Percentiles rank a stretch among this genome's conserved stretches.
Evolutionary conservation across 2,329 filamentous ascomycete species (phyloP).

Genomic region (Fusarium nelsonii): DNA sequence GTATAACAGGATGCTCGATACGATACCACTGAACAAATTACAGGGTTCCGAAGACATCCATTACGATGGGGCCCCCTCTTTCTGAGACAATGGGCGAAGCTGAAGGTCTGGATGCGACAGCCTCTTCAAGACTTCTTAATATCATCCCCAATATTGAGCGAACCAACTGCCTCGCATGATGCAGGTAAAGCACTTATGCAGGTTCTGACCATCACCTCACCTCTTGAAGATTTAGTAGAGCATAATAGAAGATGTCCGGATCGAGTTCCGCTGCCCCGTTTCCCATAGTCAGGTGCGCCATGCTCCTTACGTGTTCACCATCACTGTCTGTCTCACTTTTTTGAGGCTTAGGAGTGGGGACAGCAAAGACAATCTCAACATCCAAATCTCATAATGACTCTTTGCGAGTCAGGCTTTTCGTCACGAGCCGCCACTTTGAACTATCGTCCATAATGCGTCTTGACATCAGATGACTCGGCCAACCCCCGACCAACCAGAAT

Average conservation of each 20-base stretch:
- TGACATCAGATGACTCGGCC: conserved; percentile 31
- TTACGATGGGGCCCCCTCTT: neutral
- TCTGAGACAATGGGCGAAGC: neutral
- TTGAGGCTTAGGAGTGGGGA: conserved; percentile 10
- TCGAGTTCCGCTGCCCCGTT: conserved; percentile 21
- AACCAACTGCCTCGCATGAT: neutral
- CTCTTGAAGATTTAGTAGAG: conserved; percentile 12
- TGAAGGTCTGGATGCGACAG: neutral
- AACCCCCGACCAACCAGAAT: conserved; percentile 11
- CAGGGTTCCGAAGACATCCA: neutral
- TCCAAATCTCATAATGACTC: conserved; percentile 10
- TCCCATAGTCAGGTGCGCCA: conserved; percentile 11
- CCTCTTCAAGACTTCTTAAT: conserved; percentile 1
- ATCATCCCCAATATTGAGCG: neutral
- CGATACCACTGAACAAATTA: neutral
- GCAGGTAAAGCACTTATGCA: neutral
- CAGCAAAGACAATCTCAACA: conserved; percentile 6
- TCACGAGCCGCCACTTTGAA: conserved; percentile 34
- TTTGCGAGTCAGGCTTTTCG: conserved; percentile 27
- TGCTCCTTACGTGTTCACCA: conserved; percentile 16
- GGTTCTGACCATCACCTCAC: neutral
- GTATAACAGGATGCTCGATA: too few relatives aligned
- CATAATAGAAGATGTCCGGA: conserved; percentile 11
- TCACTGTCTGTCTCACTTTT: conserved; percentile 19
- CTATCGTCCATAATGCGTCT: conserved; percentile 35